These are phyloP conservation scores for Cetraspora pellucida DNA, from an alignment of 192 early-diverging fungal genomes.

Conservation along the genomic window DNA sequence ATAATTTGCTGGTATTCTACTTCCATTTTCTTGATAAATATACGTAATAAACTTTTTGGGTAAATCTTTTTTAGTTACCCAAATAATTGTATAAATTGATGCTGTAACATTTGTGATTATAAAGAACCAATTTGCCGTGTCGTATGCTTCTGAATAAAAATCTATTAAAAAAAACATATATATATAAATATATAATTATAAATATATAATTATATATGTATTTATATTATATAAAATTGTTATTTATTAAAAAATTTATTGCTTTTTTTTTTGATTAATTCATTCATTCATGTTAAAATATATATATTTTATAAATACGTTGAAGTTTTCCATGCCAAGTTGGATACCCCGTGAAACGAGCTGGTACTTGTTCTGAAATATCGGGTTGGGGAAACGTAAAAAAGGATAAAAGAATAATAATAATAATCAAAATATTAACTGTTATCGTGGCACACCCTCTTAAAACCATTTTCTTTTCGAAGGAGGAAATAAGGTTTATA, in stretches of 20 bases:
- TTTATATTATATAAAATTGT: not conserved
- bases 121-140: not conserved
- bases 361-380: not conserved
- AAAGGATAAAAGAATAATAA: not conserved
- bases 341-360: constrained; percentile 28
- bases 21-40: constrained; percentile 22
- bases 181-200: not conserved
- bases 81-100: not conserved
- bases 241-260: too few relatives aligned
- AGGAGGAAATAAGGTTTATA: too few relatives aligned
- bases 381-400: not conserved
- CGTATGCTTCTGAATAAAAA: constrained; percentile 15
- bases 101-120: constrained; percentile 1
- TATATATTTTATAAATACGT: too few relatives aligned
- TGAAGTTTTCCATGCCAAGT: constrained; percentile 9
- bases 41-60: constrained; percentile 21
- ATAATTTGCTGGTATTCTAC: constrained; percentile 29
- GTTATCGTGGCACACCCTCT: too few relatives aligned
- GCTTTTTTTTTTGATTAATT: too few relatives aligned
- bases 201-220: not conserved
- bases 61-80: not conserved
- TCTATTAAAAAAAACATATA: constrained; percentile 10
- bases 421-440: too few relatives aligned
- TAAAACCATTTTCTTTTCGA: too few relatives aligned
- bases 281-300: too few relatives aligned